Base-by-base conservation (phyloP, 306 rosid genomes). In the Aeschynomene evenia region DNA sequence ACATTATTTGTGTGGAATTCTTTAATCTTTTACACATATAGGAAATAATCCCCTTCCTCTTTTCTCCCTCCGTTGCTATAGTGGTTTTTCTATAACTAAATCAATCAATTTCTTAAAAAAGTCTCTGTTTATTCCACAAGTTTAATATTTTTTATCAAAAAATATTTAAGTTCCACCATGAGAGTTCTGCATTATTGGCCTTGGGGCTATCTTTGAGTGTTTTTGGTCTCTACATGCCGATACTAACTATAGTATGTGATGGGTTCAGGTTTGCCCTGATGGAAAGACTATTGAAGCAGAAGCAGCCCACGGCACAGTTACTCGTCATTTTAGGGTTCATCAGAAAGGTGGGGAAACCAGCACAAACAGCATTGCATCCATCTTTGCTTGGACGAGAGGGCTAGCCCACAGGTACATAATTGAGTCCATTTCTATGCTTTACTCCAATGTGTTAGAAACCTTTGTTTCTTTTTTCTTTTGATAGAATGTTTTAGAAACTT, bases 281-380 rank as follows among this genome's bases (percentile, higher is more conserved):
- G 99, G 99, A 67, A 94, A 91, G 84, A 94, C 99, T 28, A 94
- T 94, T 2, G 99, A 94, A 87, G 88, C 99, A 40, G 99, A 94
- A 85, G 99, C 99, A 36, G 99, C 99, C 68, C 99, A 94, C 60
- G 99, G 99, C 19, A 94, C 99, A 51, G 99, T 94, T 48, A 94
- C 99, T 11, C 81, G 99, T 51, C 99, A 94, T 73, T 94, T 8
- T 66, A 84, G 99, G 89, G 99, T 94, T 84, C 99, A 94, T 77
- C 97, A 94, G 80, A 94, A 87, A 73, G 99, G 99, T 23, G 97
- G 97, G 53, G 99, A 94, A 91, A 94, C 99, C 52, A 94, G 99
- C 87, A 94, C 99, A 80, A 94, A 94, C 63, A 94, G 99, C 86
- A 90, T 94, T 62, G 99, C 99, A n/a, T 94, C 99, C 71, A 88